Conservation (phyloP, 2,329 filamentous ascomycete species). For the Beauveria brongniartii region DNA sequence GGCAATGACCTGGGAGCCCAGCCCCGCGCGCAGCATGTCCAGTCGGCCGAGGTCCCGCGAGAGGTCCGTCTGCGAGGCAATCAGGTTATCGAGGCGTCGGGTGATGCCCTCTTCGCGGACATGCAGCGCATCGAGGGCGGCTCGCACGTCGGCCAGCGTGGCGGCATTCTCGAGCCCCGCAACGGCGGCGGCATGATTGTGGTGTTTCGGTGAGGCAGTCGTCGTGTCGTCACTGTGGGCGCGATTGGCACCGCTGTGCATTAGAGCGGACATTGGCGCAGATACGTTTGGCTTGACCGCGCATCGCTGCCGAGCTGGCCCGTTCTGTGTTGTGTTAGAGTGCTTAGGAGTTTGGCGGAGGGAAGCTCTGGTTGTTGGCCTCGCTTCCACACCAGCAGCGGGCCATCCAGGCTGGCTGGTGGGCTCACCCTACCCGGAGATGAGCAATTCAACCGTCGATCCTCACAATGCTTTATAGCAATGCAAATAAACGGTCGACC, state of each 20-base stretch:
- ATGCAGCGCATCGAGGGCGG: conserved; percentile 67
- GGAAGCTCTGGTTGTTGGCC: neutral
- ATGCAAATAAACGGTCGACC: too few relatives aligned
- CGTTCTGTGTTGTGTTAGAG: neutral
- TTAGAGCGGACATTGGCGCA: conserved; percentile 39
- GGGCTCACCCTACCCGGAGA: neutral
- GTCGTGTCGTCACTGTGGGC: conserved; percentile 23
- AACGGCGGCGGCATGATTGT: conserved; percentile 12
- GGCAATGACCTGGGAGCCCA: conserved; percentile 79
- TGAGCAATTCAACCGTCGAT: neutral
- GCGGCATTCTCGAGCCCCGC: conserved; percentile 57
- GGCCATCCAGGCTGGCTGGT: neutral
- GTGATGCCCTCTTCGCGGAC: conserved; percentile 68
- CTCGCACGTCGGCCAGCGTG: conserved; percentile 71
- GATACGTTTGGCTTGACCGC: conserved; percentile 28
- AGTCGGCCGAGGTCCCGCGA: conserved; percentile 79
- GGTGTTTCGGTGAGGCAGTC: conserved; percentile 4
- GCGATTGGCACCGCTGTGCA: conserved; percentile 35
- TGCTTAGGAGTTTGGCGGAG: neutral
- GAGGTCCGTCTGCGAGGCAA: conserved; percentile 79
- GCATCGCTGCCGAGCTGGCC: conserved; percentile 30
- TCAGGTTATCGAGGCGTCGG: conserved; percentile 63
- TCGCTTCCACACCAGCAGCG: neutral
- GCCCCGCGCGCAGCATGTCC: conserved; percentile 79
- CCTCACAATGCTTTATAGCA: neutral